These are phyloP conservation scores for Pleurotus ostreatus DNA, from an alignment of 768 basidiomycete genomes.

Conservation along the genomic window DNA sequence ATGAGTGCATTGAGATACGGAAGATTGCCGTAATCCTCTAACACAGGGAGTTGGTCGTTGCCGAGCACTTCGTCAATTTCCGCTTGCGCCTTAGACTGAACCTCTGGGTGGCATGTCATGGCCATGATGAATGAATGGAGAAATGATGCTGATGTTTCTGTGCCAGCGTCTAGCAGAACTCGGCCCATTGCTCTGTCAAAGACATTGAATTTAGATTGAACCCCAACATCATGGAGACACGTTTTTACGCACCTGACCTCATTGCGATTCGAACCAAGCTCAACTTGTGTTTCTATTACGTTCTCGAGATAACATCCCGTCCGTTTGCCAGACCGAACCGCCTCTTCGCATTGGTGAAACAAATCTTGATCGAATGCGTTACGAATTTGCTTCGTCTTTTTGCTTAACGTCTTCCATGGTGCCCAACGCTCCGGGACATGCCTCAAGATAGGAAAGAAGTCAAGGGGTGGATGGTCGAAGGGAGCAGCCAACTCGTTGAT, in stretches of 20 bases:
- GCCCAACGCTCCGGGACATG: conserved; percentile 15
- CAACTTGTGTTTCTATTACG: not conserved
- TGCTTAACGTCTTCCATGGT: conserved; percentile 12
- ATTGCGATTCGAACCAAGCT: not conserved
- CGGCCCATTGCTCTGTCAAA: not conserved
- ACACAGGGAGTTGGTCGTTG: not conserved
- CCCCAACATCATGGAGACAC: not conserved
- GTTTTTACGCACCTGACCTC: not conserved
- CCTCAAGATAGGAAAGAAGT: conserved; percentile 12
- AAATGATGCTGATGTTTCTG: not conserved
- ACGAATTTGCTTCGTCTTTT: not conserved
- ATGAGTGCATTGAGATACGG: not conserved
- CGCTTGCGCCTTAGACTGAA: not conserved
- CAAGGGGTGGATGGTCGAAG: conserved; percentile 12
- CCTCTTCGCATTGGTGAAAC: not conserved
- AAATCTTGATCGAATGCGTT: not conserved
- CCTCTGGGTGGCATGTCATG: not conserved
- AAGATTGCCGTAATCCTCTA: not conserved
- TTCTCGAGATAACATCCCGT: not conserved
- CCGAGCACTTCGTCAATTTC: not conserved
- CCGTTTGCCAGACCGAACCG: not conserved
- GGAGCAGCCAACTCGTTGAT: conserved; percentile 1
- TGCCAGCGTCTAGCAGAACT: not conserved
- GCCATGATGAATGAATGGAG: not conserved
- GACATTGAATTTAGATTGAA: not conserved